Conservation (phyloP, 768 basidiomycete genomes). For the Calvatia gigantea region DNA sequence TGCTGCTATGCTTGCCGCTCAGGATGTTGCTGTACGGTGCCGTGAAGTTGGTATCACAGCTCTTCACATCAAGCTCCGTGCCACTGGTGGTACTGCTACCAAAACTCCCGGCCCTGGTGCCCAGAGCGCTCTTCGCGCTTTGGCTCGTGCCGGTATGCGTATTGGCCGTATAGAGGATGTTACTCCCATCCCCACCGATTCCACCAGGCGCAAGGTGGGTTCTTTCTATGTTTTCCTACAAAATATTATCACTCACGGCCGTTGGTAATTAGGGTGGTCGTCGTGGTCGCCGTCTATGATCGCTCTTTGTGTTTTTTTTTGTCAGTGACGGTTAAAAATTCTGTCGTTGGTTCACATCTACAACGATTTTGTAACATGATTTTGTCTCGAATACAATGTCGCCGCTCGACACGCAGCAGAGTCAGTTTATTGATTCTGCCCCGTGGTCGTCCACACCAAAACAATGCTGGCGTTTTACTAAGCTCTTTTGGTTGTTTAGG, state of each 20-base stretch:
- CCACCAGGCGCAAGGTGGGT: conserved; percentile 91
- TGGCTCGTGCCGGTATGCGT: conserved; percentile 97
- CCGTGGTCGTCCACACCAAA: conserved; percentile 68
- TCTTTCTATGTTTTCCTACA: neutral
- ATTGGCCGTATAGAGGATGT: conserved; percentile 99
- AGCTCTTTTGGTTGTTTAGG: neutral
- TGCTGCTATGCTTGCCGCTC: conserved; percentile 97
- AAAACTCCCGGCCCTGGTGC: conserved; percentile 99
- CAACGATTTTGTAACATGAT: conserved; percentile 25
- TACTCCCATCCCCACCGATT: conserved; percentile 96
- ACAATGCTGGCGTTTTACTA: conserved; percentile 24
- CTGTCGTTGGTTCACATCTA: conserved; percentile 17
- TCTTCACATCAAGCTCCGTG: conserved; percentile 98
- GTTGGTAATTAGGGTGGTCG: conserved; percentile 86
- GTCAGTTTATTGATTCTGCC: conserved; percentile 48
- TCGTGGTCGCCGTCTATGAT: conserved; percentile 92
- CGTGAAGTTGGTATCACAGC: conserved; percentile 98
- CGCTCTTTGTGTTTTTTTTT: conserved; percentile 14
- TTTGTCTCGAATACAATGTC: conserved; percentile 55
- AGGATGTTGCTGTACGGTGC: conserved; percentile 95
- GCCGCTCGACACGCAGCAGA: conserved; percentile 87
- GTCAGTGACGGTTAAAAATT: conserved; percentile 18
- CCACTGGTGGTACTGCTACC: conserved; percentile 97
- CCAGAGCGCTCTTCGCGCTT: conserved; percentile 95
- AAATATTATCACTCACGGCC: neutral